Evolutionary conservation across 805 yeast genomes (phyloP).

Genomic region (Saccharomyces eubayanus): DNA sequence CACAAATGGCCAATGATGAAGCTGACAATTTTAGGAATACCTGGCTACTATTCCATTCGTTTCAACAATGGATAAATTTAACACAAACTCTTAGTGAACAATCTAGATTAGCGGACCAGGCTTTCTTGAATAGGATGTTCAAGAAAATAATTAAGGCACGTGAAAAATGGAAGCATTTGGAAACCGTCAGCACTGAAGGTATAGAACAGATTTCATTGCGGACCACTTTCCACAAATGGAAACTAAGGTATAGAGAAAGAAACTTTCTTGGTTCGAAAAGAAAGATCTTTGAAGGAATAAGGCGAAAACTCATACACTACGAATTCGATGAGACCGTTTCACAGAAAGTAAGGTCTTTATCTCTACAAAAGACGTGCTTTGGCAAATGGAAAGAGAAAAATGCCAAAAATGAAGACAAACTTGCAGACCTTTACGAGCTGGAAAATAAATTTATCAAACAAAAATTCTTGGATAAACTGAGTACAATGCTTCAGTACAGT

Average conservation of each 20-base stretch:
- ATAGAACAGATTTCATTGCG: not conserved
- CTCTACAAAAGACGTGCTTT: not conserved
- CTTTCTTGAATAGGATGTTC: not conserved
- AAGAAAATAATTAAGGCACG: not conserved
- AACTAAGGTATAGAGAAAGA: not conserved
- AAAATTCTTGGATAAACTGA: constrained; percentile 6
- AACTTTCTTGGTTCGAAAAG: not conserved
- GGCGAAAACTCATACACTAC: not conserved
- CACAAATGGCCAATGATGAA: not conserved
- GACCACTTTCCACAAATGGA: not conserved
- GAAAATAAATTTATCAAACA: constrained; percentile 9
- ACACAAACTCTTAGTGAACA: not conserved
- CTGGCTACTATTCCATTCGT: not conserved
- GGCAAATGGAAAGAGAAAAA: not conserved
- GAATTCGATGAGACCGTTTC: not conserved
- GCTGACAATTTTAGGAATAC: not conserved
- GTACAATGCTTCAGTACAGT: constrained; percentile 3
- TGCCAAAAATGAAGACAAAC: not conserved
- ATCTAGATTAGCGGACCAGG: not conserved
- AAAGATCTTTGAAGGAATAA: not conserved
- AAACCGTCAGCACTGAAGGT: not conserved
- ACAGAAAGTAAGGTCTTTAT: not conserved
- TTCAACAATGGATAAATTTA: not conserved
- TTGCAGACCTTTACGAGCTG: not conserved
- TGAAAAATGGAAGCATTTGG: not conserved